Percentiles rank a stretch among this genome's conserved stretches.
These are phyloP conservation scores for Talaromyces marneffei DNA, from an alignment of 2,329 filamentous ascomycete genomes.

Conservation along the genomic window DNA sequence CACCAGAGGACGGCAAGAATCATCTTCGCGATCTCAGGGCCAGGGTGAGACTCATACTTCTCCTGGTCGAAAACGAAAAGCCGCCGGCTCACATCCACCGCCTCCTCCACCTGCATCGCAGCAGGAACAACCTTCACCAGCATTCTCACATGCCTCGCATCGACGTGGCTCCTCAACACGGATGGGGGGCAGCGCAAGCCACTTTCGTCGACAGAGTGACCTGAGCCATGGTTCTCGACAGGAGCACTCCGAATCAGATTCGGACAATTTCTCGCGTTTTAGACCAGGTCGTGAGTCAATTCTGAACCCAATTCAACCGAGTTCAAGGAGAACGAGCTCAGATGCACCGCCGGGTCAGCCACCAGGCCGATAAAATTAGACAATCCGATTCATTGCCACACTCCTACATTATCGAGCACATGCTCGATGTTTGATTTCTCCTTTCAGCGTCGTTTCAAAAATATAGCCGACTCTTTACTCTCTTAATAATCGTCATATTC, in stretches of 20 bases:
- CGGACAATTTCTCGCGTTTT: constrained; percentile 7
- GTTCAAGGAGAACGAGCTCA: constrained; percentile 1
- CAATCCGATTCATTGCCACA: too few relatives aligned
- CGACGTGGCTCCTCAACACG: constrained; percentile 1
- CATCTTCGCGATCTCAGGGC: constrained; percentile 43
- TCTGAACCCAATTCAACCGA: constrained; percentile 1
- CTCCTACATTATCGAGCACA: neutral
- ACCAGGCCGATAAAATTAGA: neutral
- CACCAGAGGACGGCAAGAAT: constrained; percentile 59
- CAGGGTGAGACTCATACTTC: constrained; percentile 63
- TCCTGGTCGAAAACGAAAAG: constrained; percentile 74
- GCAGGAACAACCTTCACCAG: constrained; percentile 10
- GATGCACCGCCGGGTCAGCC: neutral
- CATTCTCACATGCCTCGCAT: neutral
- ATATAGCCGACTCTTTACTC: neutral
- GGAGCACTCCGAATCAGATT: constrained; percentile 11
- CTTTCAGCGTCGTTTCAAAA: neutral
- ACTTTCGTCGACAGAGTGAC: constrained; percentile 16
- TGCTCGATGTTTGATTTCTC: too few relatives aligned
- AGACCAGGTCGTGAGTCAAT: constrained; percentile 8
- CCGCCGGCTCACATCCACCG: constrained; percentile 49
- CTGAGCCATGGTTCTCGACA: constrained; percentile 11
- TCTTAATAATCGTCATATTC: neutral
- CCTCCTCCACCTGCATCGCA: constrained; percentile 47
- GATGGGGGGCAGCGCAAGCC: neutral